Evolutionary conservation across 2,329 filamentous ascomycete species (phyloP).

Genomic region (Metarhizium humberi): DNA sequence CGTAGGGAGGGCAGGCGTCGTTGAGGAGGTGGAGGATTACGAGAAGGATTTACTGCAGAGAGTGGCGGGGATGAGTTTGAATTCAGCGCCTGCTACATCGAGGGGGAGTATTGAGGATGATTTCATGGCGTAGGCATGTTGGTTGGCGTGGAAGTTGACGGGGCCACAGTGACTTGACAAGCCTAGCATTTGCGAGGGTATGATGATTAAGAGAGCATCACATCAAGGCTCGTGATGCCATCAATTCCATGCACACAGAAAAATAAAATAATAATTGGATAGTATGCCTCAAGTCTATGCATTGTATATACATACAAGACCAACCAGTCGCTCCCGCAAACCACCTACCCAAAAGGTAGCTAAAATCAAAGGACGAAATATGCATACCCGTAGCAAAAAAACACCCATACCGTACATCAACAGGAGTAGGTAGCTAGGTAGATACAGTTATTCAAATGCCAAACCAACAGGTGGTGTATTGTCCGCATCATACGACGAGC

Average conservation of each 20-base stretch:
- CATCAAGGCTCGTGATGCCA: neutral
- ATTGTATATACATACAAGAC: neutral
- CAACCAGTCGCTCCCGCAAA: neutral
- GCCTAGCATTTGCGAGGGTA: neutral
- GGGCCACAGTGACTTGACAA: neutral
- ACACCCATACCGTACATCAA: neutral
- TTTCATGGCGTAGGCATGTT: conserved; percentile 29
- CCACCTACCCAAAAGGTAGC: neutral
- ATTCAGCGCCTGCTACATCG: conserved; percentile 6
- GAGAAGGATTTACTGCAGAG: conserved; percentile 30
- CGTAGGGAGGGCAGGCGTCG: conserved; percentile 6
- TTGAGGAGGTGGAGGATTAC: neutral
- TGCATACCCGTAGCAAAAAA: neutral
- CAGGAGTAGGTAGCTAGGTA: neutral
- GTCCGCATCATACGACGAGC: neutral
- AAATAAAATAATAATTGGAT: neutral
- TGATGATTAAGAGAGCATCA: neutral
- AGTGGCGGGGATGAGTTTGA: conserved; percentile 31
- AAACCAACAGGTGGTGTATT: neutral
- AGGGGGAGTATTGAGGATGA: conserved; percentile 30
- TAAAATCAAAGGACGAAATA: neutral
- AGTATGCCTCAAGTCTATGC: neutral
- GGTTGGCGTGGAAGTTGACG: neutral
- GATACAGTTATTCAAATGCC: neutral
- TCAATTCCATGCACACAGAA: neutral